These are phyloP conservation scores for Fusarium sublunatum DNA, from an alignment of 2,329 filamentous ascomycete genomes.

Conservation along the genomic window DNA sequence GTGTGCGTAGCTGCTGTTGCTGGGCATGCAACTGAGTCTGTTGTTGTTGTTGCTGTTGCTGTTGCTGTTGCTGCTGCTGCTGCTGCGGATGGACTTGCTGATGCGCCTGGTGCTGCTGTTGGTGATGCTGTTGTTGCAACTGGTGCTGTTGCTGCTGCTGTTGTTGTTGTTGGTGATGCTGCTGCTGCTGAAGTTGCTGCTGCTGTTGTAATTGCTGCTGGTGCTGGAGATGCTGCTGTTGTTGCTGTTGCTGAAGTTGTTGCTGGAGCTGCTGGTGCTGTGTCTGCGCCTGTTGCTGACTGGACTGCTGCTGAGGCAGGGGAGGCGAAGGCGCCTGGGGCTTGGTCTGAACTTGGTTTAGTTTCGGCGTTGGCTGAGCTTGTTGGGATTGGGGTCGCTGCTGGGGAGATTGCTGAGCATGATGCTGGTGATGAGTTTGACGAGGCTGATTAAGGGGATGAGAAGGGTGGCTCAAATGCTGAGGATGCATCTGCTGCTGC, in stretches of 20 bases:
- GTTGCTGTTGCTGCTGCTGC: conserved; percentile 44
- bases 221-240: conserved; percentile 46
- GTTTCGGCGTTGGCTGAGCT: conserved; percentile 46
- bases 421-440: conserved; percentile 44
- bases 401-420: conserved; percentile 48
- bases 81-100: conserved; percentile 53
- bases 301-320: conserved; percentile 47
- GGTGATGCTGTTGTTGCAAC: conserved; percentile 42
- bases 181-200: conserved; percentile 46
- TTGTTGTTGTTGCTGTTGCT: conserved; percentile 48
- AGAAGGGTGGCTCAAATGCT: conserved; percentile 46
- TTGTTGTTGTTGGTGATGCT: conserved; percentile 45
- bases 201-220: conserved; percentile 42
- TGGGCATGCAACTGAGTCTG: conserved; percentile 42
- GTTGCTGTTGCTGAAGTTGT: conserved; percentile 46
- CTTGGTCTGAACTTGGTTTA: conserved; percentile 50
- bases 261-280: conserved; percentile 46
- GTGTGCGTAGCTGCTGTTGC: conserved; percentile 44
- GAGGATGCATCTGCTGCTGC: conserved; percentile 49
- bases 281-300: conserved; percentile 41
- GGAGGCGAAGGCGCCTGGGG: conserved; percentile 49
- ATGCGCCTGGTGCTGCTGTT: conserved; percentile 46
- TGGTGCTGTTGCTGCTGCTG: conserved; percentile 50
- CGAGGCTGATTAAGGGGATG: conserved; percentile 45
- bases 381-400: conserved; percentile 55